Conservation (phyloP, 2,329 filamentous ascomycete species). For the Diaporthe sp. region DNA sequence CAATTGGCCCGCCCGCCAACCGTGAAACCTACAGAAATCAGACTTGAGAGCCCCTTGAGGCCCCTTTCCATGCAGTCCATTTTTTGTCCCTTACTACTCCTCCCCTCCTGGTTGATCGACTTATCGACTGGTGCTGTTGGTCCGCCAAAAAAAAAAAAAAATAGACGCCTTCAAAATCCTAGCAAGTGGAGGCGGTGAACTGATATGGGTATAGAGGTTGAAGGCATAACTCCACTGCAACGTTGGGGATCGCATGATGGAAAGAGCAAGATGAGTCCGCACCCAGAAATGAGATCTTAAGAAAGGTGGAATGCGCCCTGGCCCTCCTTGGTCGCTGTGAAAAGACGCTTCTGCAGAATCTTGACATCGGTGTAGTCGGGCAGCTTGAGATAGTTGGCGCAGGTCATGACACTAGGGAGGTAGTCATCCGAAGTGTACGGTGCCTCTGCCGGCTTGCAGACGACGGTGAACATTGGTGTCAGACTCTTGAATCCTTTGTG, state of each 20-base stretch:
- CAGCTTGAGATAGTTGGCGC: conserved; percentile 98
- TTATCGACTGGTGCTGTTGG: conserved; percentile 21
- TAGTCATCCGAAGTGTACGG: conserved; percentile 97
- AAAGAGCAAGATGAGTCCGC: neutral
- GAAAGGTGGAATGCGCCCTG: conserved; percentile 98
- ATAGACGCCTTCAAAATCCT: conserved; percentile 17
- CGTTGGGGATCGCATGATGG: conserved; percentile 1
- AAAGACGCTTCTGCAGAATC: conserved; percentile 81
- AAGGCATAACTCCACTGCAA: conserved; percentile 7
- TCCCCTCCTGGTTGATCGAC: neutral
- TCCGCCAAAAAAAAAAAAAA: conserved; percentile 23
- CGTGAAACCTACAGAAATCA: conserved; percentile 21
- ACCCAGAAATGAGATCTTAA: conserved; percentile 51
- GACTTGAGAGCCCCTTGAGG: conserved; percentile 21
- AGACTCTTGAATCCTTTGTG: conserved; percentile 89
- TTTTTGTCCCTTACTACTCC: conserved; percentile 14
- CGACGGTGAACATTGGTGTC: conserved; percentile 98
- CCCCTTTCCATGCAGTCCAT: conserved; percentile 32
- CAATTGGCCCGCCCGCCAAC: neutral
- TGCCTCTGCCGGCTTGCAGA: conserved; percentile 97
- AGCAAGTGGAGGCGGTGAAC: conserved; percentile 25
- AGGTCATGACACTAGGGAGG: conserved; percentile 99
- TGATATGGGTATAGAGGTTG: conserved; percentile 10
- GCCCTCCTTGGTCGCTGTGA: conserved; percentile 90
- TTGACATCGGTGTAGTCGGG: conserved; percentile 89